These are phyloP conservation scores for Phytophthora sp. DNA, from an alignment of 352 stramenopile species.

Conservation along the genomic window DNA sequence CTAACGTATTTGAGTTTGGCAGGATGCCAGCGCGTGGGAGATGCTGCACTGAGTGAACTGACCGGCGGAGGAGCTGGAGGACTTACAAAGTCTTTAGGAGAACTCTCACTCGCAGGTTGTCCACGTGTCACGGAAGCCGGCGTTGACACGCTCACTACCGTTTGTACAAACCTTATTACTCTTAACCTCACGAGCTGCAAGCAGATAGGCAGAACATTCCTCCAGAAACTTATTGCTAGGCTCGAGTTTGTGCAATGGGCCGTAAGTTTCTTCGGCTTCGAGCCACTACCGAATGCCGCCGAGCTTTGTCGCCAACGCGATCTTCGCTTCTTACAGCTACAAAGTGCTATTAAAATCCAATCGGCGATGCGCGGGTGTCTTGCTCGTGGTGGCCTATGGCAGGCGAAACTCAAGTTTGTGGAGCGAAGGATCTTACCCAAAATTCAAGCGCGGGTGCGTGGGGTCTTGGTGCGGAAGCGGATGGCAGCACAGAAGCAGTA, in stretches of 20 bases:
- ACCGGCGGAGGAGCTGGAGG: constrained; percentile 28
- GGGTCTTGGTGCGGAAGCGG: constrained; percentile 69
- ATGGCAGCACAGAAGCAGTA: constrained; percentile 41
- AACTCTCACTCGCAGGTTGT: constrained; percentile 74
- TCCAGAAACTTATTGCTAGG: constrained; percentile 71
- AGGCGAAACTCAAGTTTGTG: constrained; percentile 74
- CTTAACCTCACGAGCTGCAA: constrained; percentile 87
- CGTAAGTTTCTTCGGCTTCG: constrained; percentile 84
- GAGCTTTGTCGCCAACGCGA: constrained; percentile 76
- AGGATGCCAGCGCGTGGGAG: constrained; percentile 75
- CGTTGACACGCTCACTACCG: constrained; percentile 60
- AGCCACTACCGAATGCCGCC: constrained; percentile 81
- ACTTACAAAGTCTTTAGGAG: constrained; percentile 40
- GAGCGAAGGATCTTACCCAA: constrained; percentile 67
- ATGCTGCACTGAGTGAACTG: constrained; percentile 67
- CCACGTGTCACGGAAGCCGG: constrained; percentile 74
- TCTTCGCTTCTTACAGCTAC: constrained; percentile 43
- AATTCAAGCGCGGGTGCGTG: constrained; percentile 81
- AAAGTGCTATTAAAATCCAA: constrained; percentile 78
- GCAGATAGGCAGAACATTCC: constrained; percentile 71
- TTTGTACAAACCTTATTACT: constrained; percentile 79
- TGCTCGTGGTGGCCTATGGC: constrained; percentile 70
- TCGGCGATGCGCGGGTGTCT: constrained; percentile 82
- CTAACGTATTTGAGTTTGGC: constrained; percentile 81
- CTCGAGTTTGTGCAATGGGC: constrained; percentile 89